phyloP scores from a whole-genome alignment of 345 rosid genomes.

The Brassica cretica region DNA sequence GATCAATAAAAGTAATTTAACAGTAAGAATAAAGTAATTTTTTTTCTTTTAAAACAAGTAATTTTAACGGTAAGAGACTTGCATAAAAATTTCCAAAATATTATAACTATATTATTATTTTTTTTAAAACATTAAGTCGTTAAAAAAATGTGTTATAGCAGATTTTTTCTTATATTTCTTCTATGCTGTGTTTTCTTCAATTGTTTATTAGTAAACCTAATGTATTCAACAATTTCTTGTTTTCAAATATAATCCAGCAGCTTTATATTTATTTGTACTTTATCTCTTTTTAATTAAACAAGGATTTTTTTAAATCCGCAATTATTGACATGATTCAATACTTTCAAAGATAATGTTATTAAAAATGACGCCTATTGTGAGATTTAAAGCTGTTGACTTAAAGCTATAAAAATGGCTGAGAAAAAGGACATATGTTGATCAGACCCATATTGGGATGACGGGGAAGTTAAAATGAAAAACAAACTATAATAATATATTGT shows the following conservation, averaged over 20 bases:
- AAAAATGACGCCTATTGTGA: conserved; percentile 26
- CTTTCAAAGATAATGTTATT: neutral
- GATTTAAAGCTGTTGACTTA: conserved; percentile 40
- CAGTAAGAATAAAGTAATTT: too few species aligned
- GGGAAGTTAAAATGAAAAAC: conserved; percentile 12
- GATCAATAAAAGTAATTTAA: too few species aligned
- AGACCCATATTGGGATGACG: conserved; percentile 33
- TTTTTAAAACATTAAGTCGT: neutral
- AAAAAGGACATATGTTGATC: conserved; percentile 26
- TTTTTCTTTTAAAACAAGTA: too few species aligned
- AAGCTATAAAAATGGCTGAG: conserved; percentile 36
- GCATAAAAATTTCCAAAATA: too few species aligned
- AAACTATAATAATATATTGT: neutral
- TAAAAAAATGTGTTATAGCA: neutral
- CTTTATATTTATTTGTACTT: conserved; percentile 8
- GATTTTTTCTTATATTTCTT: neutral
- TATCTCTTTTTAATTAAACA: neutral
- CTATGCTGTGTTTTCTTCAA: neutral
- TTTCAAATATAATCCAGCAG: conserved; percentile 12
- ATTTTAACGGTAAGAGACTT: too few species aligned
- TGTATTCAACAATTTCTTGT: conserved; percentile 10
- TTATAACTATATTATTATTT: neutral
- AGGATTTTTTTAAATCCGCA: neutral
- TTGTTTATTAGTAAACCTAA: neutral
- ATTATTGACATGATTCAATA: conserved; percentile 32